phyloP scores from a whole-genome alignment of 2,329 filamentous ascomycete genomes.

The Xylariaceae sp. region DNA sequence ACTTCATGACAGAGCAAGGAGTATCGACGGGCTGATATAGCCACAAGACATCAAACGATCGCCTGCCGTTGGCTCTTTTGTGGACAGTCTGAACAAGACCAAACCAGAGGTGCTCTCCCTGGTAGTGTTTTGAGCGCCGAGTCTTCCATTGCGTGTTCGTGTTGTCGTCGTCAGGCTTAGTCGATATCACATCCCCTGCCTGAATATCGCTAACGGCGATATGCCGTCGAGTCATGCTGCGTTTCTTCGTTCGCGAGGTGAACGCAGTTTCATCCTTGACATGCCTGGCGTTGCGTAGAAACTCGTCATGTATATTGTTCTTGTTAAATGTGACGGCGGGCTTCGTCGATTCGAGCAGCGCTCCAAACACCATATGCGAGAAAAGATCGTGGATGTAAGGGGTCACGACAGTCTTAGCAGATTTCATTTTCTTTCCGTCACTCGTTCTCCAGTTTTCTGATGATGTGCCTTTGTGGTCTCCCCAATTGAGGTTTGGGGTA shows the following conservation, averaged over 20 bases:
- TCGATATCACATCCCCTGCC: constrained; percentile 49
- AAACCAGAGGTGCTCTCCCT: constrained; percentile 59
- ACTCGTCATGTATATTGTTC: constrained; percentile 21
- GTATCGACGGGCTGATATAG: constrained; percentile 70
- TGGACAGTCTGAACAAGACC: constrained; percentile 62
- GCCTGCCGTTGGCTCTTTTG: constrained; percentile 29
- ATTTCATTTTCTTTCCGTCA: neutral
- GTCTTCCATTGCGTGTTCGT: constrained; percentile 54
- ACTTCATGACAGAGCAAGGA: constrained; percentile 61
- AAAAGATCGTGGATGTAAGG: constrained; percentile 65
- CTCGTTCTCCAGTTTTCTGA: neutral
- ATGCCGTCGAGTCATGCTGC: constrained; percentile 8
- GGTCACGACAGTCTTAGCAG: constrained; percentile 60
- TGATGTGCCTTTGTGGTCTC: neutral
- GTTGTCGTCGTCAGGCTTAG: constrained; percentile 40
- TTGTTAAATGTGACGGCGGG: constrained; percentile 25
- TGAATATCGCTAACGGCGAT: constrained; percentile 33
- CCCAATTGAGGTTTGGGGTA: constrained; percentile 20
- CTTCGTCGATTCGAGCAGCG: constrained; percentile 41
- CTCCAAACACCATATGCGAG: constrained; percentile 55
- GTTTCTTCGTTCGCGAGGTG: constrained; percentile 4
- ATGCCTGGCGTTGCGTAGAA: constrained; percentile 21
- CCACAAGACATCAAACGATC: constrained; percentile 65
- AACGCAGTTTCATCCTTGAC: constrained; percentile 1
- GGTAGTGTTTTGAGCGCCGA: constrained; percentile 39